Evolutionary conservation across 345 rosid genomes (phyloP), one percentile per base, ranked within the genome.

Genomic region (Aquilaria malaccensis): DNA sequence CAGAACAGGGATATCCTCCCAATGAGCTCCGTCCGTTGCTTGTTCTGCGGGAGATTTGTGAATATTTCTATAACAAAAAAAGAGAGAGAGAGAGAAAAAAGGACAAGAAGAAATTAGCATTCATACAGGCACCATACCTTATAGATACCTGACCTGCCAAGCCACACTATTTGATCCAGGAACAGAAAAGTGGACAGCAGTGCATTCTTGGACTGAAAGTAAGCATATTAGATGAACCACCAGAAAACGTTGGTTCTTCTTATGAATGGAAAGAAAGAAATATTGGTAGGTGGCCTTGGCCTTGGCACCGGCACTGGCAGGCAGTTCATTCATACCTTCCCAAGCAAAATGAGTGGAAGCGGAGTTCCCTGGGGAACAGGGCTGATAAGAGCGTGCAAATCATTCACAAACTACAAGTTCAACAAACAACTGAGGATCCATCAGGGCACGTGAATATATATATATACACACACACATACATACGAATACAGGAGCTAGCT

Each of bases 81-180:
- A 22, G 22, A 22, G 1, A 22, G 22, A 22, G 22, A 22, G 22
- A 22, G 22, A 22, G 15, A 15, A 22, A 22, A 0, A 22, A 22
- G 22, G 22, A 22, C 22, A 22, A 22, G 22, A 22, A 22, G 22
- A 22, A 22, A 22, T 22, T 22, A 22, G 22, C 22, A 22, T 22
- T 22, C 22, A 22, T 22, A 22, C 22, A 22, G 22, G 22, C 22
- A 50, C 22, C 7, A 55, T 60, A 86, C 99, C 99, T 95, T 88
- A 69, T 88, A 88, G 65, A 95, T 85, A 58, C 97, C 99, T 48
- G 88, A 57, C 83, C 97, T 82, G 66, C 96, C 83, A 58, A 95
- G 97, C 97, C 97, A 91, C 61, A 88, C 91, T 41, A 95, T 64
- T 91, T 95, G 99, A 82, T 95, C 97, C 61, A 95, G 94, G 71